Evolutionary conservation across 108 stramenopile species (phyloP), one percentile per base, ranked within the genome.

Genomic region (Epithemia pelagica): DNA sequence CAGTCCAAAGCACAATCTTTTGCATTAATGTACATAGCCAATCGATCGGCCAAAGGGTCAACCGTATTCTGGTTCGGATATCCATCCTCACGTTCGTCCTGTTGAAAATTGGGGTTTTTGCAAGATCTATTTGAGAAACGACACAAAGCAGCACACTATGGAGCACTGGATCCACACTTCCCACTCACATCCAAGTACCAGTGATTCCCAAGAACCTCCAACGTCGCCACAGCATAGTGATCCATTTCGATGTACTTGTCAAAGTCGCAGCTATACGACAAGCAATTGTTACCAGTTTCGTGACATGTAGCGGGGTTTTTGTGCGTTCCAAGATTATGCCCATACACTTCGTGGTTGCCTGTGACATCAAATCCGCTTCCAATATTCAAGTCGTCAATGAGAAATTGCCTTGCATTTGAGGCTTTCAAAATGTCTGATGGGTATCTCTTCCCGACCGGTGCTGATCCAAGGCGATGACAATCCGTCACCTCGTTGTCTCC

Each of bases 221-320:
- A 62, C 5, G 61, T 62, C 5, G 30, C 61, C 8, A 62, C 61
- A 31, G 61, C 61, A 21, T 62, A 62, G 30, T 21, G 5, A 29
- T 62, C 61, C n/a, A 32, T n/a, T 31, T 62, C 31, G 7, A 62
- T 27, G 27, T 62, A 62, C 61, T 62, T 62, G 31, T 62, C 61
- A 62, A 62, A 62, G 15, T 29, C 61, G 31, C 61, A 62, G 10
- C 22, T 22, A 31, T 62, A 62, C 30, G 61, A 10, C 5, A 26
- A 29, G 37, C 37, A 46, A 31, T 62, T 62, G 61, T 22, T 30
- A 19, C 61, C 61, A 31, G 15, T 32, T 30, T 29, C 30, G 27
- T 22, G 8, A 46, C 37, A 46, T 27, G 27, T 62, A 5, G 27
- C n/a, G 15, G n/a, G 27, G 61, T 32, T 62, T 26, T 26, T 31